phyloP scores from a whole-genome alignment of 208 protist species.

The Leishmania tarentolae region DNA sequence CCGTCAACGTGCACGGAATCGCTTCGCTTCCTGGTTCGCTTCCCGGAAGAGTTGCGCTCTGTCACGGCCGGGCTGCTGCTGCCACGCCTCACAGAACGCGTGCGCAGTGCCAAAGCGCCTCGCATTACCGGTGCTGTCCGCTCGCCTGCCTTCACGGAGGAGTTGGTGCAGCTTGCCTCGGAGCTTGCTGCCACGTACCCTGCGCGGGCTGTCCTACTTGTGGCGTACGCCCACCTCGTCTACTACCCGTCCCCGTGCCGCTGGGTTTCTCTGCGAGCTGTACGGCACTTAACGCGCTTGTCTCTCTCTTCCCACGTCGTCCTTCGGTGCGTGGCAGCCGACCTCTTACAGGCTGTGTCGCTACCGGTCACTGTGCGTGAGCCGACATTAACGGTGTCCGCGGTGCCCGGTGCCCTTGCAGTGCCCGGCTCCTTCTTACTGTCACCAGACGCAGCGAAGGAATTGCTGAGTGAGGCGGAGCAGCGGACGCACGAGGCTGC shows the following conservation, averaged over 20 bases:
- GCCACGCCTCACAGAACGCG: neutral
- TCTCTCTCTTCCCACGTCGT: slow-evolving; percentile 9
- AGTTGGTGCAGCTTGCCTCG: slow-evolving; percentile 21
- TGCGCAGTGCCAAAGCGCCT: neutral
- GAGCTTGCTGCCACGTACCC: slow-evolving; percentile 24
- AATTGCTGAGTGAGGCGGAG: neutral
- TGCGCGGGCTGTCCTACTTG: slow-evolving; percentile 14
- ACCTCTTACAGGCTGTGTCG: slow-evolving; percentile 18
- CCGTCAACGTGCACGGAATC: slow-evolving; percentile 10
- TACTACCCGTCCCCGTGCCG: slow-evolving; percentile 21
- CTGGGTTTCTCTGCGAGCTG: slow-evolving; percentile 10
- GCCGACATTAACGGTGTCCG: neutral
- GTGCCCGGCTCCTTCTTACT: slow-evolving; percentile 7
- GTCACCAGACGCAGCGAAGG: neutral
- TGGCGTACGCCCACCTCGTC: slow-evolving; percentile 15
- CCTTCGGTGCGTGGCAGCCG: slow-evolving; percentile 19
- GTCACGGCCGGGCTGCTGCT: slow-evolving; percentile 6
- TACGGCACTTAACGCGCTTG: slow-evolving; percentile 18
- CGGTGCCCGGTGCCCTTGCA: neutral
- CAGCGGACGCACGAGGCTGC: slow-evolving; percentile 6
- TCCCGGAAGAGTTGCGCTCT: slow-evolving; percentile 28
- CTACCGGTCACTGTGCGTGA: slow-evolving; percentile 12
- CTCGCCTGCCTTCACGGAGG: slow-evolving; percentile 15
- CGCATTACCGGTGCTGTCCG: slow-evolving; percentile 7
- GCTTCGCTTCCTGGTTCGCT: slow-evolving; percentile 16